Conservation (phyloP, 2,329 filamentous ascomycete genomes). For the Myriosclerotinia duriaeana region DNA sequence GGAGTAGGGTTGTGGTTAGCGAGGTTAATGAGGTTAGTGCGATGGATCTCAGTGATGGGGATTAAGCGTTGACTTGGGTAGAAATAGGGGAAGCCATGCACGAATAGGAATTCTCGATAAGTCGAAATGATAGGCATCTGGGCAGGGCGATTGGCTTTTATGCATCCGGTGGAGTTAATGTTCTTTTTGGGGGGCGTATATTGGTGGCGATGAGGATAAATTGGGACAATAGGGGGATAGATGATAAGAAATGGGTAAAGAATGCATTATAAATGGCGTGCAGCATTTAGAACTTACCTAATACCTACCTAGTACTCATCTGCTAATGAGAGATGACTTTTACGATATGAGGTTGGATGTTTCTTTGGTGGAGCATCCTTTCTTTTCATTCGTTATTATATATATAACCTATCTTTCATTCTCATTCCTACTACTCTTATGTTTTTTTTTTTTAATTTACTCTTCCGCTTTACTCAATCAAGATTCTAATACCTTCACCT, state of each 20-base stretch:
- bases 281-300: conserved; percentile 14
- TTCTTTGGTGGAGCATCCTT: too few relatives aligned
- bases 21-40: conserved; percentile 45
- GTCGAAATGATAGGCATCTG: not conserved
- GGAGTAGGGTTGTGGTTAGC: conserved; percentile 41
- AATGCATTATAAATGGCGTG: conserved; percentile 19
- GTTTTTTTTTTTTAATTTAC: conserved; percentile 11
- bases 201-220: not conserved
- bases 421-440: too few relatives aligned
- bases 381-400: too few relatives aligned
- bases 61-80: conserved; percentile 35
- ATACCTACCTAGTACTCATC: not conserved
- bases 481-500: conserved; percentile 59
- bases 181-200: not conserved
- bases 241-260: not conserved
- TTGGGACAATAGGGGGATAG: not conserved
- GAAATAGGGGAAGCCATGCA: not conserved
- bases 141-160: not conserved
- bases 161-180: not conserved
- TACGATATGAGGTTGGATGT: not conserved
- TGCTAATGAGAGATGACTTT: not conserved
- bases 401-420: too few relatives aligned
- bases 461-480: not conserved
- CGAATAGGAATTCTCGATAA: not conserved
- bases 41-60: conserved; percentile 59